These are phyloP conservation scores for Magnolia sinica DNA, from an alignment of 164 flowering plant genomes.

Conservation along the genomic window DNA sequence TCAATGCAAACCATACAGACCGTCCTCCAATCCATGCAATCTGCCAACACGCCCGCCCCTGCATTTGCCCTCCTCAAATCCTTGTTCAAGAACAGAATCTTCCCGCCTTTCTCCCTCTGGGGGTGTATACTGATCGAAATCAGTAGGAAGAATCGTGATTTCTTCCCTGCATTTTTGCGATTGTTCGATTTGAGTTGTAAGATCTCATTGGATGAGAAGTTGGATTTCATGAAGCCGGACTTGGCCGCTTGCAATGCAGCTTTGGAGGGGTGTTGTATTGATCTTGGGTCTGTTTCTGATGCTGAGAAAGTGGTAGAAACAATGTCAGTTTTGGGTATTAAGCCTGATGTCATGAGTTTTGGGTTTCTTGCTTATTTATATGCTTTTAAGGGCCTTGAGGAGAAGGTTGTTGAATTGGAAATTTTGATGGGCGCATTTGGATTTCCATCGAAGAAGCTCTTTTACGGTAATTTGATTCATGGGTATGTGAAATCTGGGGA, in stretches of 20 bases:
- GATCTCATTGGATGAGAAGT: constrained; percentile 68
- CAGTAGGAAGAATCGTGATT: constrained; percentile 56
- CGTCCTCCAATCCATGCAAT: constrained; percentile 50
- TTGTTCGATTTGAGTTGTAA: constrained; percentile 73
- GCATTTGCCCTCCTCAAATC: constrained; percentile 73
- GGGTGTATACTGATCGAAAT: constrained; percentile 60
- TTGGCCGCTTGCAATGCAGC: constrained; percentile 81
- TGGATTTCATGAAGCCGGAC: constrained; percentile 71
- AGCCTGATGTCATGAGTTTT: constrained; percentile 70
- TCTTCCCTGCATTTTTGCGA: constrained; percentile 49
- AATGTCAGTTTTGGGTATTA: constrained; percentile 69
- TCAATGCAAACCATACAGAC: constrained; percentile 42
- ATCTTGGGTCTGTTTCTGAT: constrained; percentile 58
- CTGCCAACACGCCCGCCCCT: constrained; percentile 56
- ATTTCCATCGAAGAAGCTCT: constrained; percentile 28
- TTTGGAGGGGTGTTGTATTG: constrained; percentile 72
- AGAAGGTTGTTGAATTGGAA: constrained; percentile 66
- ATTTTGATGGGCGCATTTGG: constrained; percentile 54
- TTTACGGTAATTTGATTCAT: constrained; percentile 53
- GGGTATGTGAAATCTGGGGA: constrained; percentile 71
- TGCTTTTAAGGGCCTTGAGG: constrained; percentile 67
- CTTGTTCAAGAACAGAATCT: constrained; percentile 76
- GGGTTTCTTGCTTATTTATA: constrained; percentile 82
- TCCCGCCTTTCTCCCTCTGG: constrained; percentile 69
- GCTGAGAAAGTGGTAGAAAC: constrained; percentile 76